These are phyloP conservation scores for Ulota crispa DNA, from an alignment of 225 moss, liverwort and hornwort genomes.

Conservation along the genomic window DNA sequence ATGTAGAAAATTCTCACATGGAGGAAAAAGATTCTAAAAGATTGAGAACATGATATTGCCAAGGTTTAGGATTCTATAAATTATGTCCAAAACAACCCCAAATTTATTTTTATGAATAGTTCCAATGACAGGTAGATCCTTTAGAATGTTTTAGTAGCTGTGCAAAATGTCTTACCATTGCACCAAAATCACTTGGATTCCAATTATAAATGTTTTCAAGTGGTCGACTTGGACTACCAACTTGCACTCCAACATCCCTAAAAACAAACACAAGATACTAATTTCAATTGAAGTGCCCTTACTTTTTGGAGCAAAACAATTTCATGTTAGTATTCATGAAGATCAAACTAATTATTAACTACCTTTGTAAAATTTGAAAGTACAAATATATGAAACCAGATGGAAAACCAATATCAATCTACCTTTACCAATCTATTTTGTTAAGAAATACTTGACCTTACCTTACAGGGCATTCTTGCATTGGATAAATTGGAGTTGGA, in stretches of 20 bases:
- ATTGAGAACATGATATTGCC: not conserved
- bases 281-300: not conserved
- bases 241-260: slow-evolving; percentile 36
- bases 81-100: not conserved
- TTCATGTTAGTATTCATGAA: not conserved
- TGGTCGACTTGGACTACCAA: not conserved
- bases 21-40: not conserved
- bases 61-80: not conserved
- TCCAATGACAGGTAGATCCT: not conserved
- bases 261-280: not conserved
- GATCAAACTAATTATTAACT: not conserved
- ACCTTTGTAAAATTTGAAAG: not conserved
- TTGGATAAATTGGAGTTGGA: slow-evolving; percentile 18
- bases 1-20: not conserved
- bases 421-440: not conserved
- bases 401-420: not conserved
- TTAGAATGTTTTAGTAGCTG: not conserved
- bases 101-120: not conserved
- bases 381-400: not conserved
- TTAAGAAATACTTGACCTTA: not conserved
- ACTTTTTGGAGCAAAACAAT: not conserved
- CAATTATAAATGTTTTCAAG: not conserved
- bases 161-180: slow-evolving; percentile 16
- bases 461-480: not conserved
- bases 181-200: slow-evolving; percentile 8